Conservation (phyloP, 306 rosid genomes). For the Glycine latifolia region DNA sequence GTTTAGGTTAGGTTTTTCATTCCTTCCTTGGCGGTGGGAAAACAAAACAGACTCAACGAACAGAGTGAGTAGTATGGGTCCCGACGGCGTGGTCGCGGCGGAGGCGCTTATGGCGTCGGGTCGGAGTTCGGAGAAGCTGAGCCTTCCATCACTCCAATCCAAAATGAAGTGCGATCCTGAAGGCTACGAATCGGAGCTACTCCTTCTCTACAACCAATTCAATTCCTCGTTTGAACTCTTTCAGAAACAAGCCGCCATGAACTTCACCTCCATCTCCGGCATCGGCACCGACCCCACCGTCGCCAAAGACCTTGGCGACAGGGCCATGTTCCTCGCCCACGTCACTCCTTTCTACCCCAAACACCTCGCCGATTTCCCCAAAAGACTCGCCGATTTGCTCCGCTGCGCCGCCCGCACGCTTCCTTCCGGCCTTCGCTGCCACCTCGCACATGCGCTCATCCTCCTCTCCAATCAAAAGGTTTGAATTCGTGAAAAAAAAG, state of each 20-base stretch:
- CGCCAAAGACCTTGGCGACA: conserved; percentile 79
- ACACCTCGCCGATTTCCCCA: conserved; percentile 68
- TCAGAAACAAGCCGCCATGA: conserved; percentile 70
- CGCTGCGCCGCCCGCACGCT: conserved; percentile 60
- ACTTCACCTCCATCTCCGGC: conserved; percentile 76
- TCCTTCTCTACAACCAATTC: conserved; percentile 70
- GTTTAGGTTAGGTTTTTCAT: neutral
- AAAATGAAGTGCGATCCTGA: conserved; percentile 92
- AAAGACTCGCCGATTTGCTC: conserved; percentile 67
- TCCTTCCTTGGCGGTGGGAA: neutral
- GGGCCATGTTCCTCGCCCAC: conserved; percentile 75
- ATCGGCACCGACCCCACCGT: conserved; percentile 67
- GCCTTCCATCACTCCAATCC: conserved; percentile 69
- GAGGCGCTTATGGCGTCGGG: conserved; percentile 60
- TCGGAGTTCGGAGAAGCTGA: conserved; percentile 69
- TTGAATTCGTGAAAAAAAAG: neutral
- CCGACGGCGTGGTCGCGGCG: conserved; percentile 38
- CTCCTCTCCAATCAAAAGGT: conserved; percentile 77
- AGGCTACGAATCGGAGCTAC: conserved; percentile 78
- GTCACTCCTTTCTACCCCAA: conserved; percentile 69
- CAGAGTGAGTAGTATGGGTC: conserved; percentile 10
- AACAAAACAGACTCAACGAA: neutral
- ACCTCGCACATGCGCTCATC: conserved; percentile 65
- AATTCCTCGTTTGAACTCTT: conserved; percentile 75
- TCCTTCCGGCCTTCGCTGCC: conserved; percentile 67